Base-by-base conservation (phyloP, 1,284 basidiomycete species). In the Malassezia cuniculi region DNA sequence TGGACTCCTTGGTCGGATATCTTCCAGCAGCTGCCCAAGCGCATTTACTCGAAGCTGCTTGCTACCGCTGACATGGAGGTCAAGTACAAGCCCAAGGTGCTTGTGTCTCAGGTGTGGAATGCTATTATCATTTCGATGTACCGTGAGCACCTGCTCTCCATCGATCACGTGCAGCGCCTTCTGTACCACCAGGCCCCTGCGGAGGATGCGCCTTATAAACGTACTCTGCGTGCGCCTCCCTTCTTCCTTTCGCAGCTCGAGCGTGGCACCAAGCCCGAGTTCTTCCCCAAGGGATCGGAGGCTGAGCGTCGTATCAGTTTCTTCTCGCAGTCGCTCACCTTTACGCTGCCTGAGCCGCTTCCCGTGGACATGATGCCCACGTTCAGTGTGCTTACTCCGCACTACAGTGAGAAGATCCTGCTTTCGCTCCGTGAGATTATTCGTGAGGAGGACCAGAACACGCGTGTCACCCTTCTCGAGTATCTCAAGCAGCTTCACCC, bases 401-500 rank as follows among this genome's bases (percentile, higher is more conserved):
- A 66, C 52, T 66, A 66, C 55, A 54, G 56, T 31, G 63, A 66
- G 35, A 66, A 66, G 61, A 66, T 66, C 27, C 44, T 66, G 34
- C 54, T 66, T 11, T 66, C 63, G 31, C 52, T 66, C 16, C 61
- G 63, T 36, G 63, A 66, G 47, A 66, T 66, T 34, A 66, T 66
- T 34, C 59, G 63, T 37, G 63, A 66, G 40, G 63, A 66, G 50
- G 63, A 66, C 53, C 63, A 66, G 51, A 66, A 66, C 52, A 65
- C 63, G 34, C 57, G 63, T 36, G 63, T 66, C 12, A 66, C 63
- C 7, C 41, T 66, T 40, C 57, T 66, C 38, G 63, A 66, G 46
- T 66, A 97, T 72, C 75, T 97, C 60, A 97, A 97, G 72, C 90
- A 97, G 70, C 78, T 97, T 32, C 90, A 97, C 68, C 84, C 87